phyloP scores from a whole-genome alignment of 345 rosid species.

The Alliaria petiolata region DNA sequence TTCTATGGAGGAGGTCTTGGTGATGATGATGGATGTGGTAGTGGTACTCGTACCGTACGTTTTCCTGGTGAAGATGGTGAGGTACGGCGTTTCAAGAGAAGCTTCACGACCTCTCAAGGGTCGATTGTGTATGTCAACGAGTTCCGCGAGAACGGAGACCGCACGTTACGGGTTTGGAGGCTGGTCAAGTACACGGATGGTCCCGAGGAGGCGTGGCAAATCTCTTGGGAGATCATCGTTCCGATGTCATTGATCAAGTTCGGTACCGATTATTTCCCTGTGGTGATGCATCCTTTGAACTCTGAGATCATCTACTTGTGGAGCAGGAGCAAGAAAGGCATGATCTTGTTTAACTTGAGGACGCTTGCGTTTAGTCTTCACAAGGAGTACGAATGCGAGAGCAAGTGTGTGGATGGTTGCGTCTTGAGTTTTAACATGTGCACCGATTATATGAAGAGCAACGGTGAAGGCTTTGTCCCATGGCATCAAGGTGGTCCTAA shows the following conservation, averaged over 20 bases:
- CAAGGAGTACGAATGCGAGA: not conserved
- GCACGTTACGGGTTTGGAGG: conserved; percentile 17
- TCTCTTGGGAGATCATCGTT: not conserved
- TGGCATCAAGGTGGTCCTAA: not conserved
- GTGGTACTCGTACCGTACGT: not conserved
- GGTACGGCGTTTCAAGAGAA: not conserved
- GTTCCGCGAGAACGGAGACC: not conserved
- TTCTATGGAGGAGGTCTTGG: not conserved
- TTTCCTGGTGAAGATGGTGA: not conserved
- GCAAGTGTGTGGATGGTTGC: conserved; percentile 17
- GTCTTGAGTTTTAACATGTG: conserved; percentile 3
- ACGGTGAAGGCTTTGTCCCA: not conserved
- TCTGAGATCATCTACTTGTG: conserved; percentile 23
- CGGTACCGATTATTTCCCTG: not conserved
- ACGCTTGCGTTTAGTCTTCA: conserved; percentile 1
- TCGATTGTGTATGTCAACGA: conserved; percentile 16
- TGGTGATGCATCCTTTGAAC: conserved; percentile 25
- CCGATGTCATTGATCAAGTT: not conserved
- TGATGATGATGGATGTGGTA: not conserved
- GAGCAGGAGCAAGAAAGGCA: not conserved
- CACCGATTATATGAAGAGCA: not conserved
- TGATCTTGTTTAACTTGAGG: conserved; percentile 20
- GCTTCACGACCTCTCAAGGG: not conserved
- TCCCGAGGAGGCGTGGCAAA: conserved; percentile 19
- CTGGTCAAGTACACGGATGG: not conserved